A percentile compares a stretch with the other conserved stretches of the same genome.
Conservation (phyloP, 257 asterid species). For the Solanum bulbocastanum region DNA sequence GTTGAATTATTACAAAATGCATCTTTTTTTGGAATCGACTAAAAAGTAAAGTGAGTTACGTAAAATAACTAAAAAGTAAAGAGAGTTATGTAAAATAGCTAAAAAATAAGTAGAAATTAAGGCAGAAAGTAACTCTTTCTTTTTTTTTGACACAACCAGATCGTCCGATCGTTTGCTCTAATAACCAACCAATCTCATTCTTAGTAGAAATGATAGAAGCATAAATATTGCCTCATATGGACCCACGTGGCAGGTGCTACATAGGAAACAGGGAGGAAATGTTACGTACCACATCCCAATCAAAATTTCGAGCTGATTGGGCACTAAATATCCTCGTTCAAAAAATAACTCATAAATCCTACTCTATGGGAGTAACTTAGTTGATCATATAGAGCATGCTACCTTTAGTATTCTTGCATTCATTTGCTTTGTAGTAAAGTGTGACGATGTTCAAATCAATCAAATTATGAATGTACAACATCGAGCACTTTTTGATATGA, state of each 20-base stretch:
- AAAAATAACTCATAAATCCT: neutral
- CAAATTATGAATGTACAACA: neutral
- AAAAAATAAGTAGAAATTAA: no score
- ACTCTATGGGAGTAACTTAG: neutral
- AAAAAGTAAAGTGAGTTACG: no score
- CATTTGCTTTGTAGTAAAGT: constrained; percentile 8
- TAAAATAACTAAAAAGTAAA: no score
- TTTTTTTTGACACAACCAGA: no score
- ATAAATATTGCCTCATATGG: neutral
- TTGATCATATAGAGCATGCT: neutral
- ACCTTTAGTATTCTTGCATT: constrained; percentile 1
- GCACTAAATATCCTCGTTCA: neutral
- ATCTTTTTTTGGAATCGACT: no score
- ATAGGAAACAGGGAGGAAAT: constrained; percentile 10
- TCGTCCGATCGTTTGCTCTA: neutral
- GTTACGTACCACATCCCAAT: constrained; percentile 5
- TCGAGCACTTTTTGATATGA: neutral
- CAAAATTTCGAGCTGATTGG: neutral
- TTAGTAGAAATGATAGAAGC: neutral
- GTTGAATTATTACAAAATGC: no score
- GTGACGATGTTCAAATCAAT: neutral
- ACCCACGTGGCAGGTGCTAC: neutral
- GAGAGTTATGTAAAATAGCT: no score
- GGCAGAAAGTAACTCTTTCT: no score
- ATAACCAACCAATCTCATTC: neutral